These are phyloP conservation scores for Diplocarpon rosae DNA, from an alignment of 2,329 filamentous ascomycete genomes.

Conservation along the genomic window DNA sequence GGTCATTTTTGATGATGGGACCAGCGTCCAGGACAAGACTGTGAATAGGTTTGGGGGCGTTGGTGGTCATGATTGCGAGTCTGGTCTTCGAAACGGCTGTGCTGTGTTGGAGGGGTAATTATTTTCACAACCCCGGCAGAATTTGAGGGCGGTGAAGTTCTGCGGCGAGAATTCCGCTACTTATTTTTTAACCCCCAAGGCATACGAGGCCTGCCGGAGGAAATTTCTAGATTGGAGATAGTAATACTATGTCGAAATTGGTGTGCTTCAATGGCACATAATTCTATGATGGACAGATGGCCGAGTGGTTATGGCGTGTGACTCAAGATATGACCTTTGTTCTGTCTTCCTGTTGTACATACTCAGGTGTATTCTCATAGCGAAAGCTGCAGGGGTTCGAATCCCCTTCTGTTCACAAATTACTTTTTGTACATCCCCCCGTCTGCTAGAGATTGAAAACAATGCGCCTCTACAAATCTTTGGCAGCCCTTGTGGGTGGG, in stretches of 20 bases:
- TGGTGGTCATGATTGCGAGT: constrained; percentile 21
- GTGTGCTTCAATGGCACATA: not conserved
- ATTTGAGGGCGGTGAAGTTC: not conserved
- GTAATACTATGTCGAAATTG: not conserved
- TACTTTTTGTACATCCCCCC: not conserved
- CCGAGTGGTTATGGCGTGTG: constrained; percentile 10
- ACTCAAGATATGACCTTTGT: constrained; percentile 5
- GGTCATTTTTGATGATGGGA: constrained; percentile 87
- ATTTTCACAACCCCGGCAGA: not conserved
- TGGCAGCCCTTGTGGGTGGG: too few species aligned
- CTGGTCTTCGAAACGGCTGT: not conserved
- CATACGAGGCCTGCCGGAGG: not conserved
- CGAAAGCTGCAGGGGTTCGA: constrained; percentile 7
- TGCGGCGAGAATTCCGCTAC: too few species aligned
- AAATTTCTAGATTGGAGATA: not conserved
- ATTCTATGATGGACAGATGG: constrained; percentile 2
- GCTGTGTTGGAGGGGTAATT: constrained; percentile 12
- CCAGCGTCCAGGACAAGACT: constrained; percentile 83
- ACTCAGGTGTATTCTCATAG: constrained; percentile 6
- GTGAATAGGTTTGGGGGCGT: constrained; percentile 55
- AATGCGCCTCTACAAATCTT: too few species aligned
- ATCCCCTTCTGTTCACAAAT: constrained; percentile 5
- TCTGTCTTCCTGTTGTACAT: not conserved
- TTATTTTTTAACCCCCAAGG: too few species aligned
- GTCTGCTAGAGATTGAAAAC: too few species aligned